Evolutionary conservation across 306 rosid species (phyloP).

Genomic region (Malus fusca): DNA sequence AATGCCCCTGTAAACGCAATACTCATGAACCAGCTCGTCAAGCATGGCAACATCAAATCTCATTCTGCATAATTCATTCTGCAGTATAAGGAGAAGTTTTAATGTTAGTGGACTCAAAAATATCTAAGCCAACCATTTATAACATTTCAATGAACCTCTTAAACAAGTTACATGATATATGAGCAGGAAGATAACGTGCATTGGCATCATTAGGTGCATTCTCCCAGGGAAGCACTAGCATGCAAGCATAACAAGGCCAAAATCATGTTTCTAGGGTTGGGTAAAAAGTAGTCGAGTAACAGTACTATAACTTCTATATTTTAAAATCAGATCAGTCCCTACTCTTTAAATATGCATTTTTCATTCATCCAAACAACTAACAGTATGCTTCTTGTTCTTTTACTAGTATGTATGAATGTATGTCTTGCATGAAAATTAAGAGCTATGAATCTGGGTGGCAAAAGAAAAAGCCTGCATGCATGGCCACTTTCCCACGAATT

Average conservation of each 20-base stretch:
- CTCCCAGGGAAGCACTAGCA: neutral
- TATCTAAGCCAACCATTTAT: neutral
- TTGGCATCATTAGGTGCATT: neutral
- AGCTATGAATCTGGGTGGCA: neutral
- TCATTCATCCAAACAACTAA: neutral
- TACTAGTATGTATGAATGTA: neutral
- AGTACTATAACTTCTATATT: neutral
- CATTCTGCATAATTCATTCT: conserved; percentile 93
- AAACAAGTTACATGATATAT: neutral
- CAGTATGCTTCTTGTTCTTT: neutral
- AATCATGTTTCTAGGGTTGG: neutral
- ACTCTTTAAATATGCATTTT: neutral
- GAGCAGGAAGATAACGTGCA: neutral
- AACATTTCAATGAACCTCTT: neutral
- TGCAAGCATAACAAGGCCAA: neutral
- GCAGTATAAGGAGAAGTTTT: conserved; percentile 31
- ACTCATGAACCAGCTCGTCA: conserved; percentile 94
- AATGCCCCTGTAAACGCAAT: conserved; percentile 93
- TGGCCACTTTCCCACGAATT: neutral
- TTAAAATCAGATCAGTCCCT: neutral
- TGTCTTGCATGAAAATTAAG: neutral
- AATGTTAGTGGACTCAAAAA: neutral
- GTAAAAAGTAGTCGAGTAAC: no score
- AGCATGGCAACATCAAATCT: conserved; percentile 73
- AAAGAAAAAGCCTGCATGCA: neutral